These are phyloP conservation scores for Aspergillus tamarii DNA, from an alignment of 2,329 filamentous ascomycete genomes.

Conservation along the genomic window DNA sequence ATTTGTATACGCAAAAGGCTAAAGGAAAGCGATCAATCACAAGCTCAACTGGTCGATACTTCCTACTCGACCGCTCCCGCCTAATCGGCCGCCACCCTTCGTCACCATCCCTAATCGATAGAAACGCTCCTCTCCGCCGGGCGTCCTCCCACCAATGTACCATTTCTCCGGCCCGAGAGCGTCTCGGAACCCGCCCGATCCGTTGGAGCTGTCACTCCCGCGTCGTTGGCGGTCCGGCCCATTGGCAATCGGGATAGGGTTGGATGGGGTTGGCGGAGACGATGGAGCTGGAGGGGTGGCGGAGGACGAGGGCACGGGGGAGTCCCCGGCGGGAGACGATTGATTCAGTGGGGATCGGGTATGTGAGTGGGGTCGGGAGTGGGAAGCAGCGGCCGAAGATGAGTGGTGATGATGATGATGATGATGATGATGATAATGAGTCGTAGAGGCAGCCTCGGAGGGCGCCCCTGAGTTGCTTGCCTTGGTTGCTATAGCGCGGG, in stretches of 20 bases:
- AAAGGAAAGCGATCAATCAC: conserved; percentile 29
- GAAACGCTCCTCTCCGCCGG: conserved; percentile 52
- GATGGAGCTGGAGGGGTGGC: conserved; percentile 39
- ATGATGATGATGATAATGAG: conserved; percentile 17
- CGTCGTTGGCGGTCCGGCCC: conserved; percentile 46
- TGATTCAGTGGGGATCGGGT: conserved; percentile 31
- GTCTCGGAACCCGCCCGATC: conserved; percentile 52
- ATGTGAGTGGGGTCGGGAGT: conserved; percentile 23
- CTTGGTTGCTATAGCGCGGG: conserved; percentile 54
- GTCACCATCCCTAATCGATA: conserved; percentile 54
- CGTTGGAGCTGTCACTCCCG: conserved; percentile 52
- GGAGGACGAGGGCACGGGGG: conserved; percentile 42
- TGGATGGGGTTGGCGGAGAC: conserved; percentile 33
- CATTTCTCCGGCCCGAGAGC: conserved; percentile 53
- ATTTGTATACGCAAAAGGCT: neutral
- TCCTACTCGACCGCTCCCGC: conserved; percentile 46
- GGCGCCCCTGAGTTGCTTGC: conserved; percentile 33
- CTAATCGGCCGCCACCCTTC: conserved; percentile 46
- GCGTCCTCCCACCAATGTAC: conserved; percentile 54
- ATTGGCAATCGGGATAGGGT: conserved; percentile 42
- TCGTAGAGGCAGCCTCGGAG: conserved; percentile 20
- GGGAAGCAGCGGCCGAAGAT: conserved; percentile 17
- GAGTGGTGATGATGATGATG: conserved; percentile 8
- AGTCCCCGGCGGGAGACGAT: conserved; percentile 41
- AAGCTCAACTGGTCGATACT: conserved; percentile 55